Conservation (phyloP, 2,329 filamentous ascomycete genomes). For the Exophiala xenobiotica region DNA sequence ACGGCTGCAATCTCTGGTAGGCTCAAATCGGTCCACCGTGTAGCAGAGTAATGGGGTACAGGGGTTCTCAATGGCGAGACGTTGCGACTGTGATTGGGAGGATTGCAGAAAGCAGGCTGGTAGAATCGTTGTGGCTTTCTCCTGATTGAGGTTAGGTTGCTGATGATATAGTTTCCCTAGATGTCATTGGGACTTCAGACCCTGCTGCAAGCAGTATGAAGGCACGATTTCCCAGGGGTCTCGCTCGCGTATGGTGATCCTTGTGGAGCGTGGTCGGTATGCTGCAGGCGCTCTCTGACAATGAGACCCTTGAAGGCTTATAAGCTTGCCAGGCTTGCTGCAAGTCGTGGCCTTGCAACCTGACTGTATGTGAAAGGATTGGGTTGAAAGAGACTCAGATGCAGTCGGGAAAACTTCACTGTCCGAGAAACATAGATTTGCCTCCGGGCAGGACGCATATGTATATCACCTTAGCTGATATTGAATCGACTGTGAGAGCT, state of each 20-base stretch:
- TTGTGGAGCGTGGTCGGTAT: neutral
- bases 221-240: conserved; percentile 8
- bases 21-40: conserved; percentile 1
- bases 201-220: conserved; percentile 11
- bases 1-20: conserved; percentile 1
- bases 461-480: neutral
- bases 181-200: conserved; percentile 15
- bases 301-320: conserved; percentile 11
- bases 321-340: conserved; percentile 11
- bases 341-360: conserved; percentile 9
- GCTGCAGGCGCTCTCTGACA: conserved; percentile 3
- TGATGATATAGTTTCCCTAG: conserved; percentile 22
- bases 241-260: conserved; percentile 10
- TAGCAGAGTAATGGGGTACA: neutral
- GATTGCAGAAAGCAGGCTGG: conserved; percentile 9
- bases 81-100: conserved; percentile 1
- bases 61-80: neutral
- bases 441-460: neutral
- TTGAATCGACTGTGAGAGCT: neutral
- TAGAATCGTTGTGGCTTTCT: conserved; percentile 18
- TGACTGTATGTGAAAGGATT: too few species aligned
- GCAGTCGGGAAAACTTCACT: too few species aligned
- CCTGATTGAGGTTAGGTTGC: conserved; percentile 23
- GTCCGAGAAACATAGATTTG: neutral
- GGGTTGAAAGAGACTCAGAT: too few species aligned